Evolutionary conservation across 805 yeast genomes (phyloP).

Genomic region (Candida multigemmis): DNA sequence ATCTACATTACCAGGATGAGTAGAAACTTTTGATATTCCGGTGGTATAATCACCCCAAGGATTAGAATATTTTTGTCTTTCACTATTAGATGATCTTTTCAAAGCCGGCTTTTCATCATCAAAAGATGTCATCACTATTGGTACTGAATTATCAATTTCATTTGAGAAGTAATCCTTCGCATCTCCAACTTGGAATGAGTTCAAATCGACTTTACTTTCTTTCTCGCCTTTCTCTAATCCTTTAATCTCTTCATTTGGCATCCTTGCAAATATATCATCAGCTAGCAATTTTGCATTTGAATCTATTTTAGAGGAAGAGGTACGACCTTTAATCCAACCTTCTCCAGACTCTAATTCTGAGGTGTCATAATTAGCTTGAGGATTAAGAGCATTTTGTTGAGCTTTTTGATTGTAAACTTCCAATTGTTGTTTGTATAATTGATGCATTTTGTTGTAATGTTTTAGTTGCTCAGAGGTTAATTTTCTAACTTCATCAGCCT

Average conservation of each 20-base stretch:
- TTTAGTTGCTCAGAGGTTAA: slow-evolving; percentile 13
- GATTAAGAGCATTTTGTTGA: slow-evolving; percentile 4
- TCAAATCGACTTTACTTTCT: neutral
- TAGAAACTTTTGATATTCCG: neutral
- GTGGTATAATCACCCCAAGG: slow-evolving; percentile 26
- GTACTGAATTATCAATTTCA: too few relatives aligned
- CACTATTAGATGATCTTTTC: too few relatives aligned
- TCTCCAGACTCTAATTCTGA: slow-evolving; percentile 19
- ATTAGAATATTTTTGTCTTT: slow-evolving; percentile 9
- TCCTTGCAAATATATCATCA: slow-evolving; percentile 28
- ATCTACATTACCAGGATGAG: too few relatives aligned
- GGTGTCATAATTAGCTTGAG: neutral
- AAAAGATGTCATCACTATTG: too few relatives aligned
- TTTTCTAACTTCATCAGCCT: slow-evolving; percentile 6
- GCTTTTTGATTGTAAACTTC: slow-evolving; percentile 7
- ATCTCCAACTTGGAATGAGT: too few relatives aligned
- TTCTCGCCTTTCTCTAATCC: neutral
- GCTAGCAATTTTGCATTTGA: slow-evolving; percentile 26
- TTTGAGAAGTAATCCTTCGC: too few relatives aligned
- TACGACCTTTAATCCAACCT: slow-evolving; percentile 25
- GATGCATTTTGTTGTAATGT: slow-evolving; percentile 12
- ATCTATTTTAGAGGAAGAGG: slow-evolving; percentile 14
- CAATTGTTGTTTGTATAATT: slow-evolving; percentile 10
- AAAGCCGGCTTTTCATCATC: too few relatives aligned
- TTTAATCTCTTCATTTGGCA: slow-evolving; percentile 5